Conservation (phyloP, 371 early-diverging fungal species). For the Apophysomyces trapeziformis region DNA sequence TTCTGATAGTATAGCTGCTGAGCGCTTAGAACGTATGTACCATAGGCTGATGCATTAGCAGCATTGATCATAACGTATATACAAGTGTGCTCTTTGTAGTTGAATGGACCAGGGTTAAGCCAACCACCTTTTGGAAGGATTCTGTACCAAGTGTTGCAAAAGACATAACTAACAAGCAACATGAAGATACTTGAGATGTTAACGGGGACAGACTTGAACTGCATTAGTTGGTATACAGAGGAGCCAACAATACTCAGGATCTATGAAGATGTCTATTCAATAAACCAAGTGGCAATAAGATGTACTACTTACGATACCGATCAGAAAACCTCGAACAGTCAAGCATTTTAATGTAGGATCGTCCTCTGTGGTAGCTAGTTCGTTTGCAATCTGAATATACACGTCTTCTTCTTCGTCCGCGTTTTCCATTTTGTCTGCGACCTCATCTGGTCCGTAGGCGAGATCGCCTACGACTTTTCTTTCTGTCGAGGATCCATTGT, state of each 20-base stretch:
- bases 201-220: conserved; percentile 45
- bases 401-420: conserved; percentile 13
- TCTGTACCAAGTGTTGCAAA: conserved; percentile 36
- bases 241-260: conserved; percentile 42
- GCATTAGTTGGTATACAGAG: conserved; percentile 45
- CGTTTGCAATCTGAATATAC: conserved; percentile 35
- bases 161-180: conserved; percentile 44
- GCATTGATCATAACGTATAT: conserved; percentile 46
- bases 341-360: conserved; percentile 32
- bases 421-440: neutral
- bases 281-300: neutral
- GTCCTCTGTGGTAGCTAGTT: conserved; percentile 38
- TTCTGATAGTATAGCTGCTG: conserved; percentile 57
- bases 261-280: conserved; percentile 13
- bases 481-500: no score
- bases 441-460: neutral
- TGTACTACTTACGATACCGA: conserved; percentile 34
- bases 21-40: conserved; percentile 58
- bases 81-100: conserved; percentile 38
- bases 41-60: conserved; percentile 45
- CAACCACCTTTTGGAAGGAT: conserved; percentile 32
- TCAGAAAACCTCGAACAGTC: conserved; percentile 35
- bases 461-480: no score
- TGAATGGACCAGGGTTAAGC: conserved; percentile 43
- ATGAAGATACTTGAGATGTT: conserved; percentile 45